Percentiles rank a stretch among this genome's conserved stretches.
Conservation (phyloP, 2,329 filamentous ascomycete genomes). For the Endocalyx cinctus region DNA sequence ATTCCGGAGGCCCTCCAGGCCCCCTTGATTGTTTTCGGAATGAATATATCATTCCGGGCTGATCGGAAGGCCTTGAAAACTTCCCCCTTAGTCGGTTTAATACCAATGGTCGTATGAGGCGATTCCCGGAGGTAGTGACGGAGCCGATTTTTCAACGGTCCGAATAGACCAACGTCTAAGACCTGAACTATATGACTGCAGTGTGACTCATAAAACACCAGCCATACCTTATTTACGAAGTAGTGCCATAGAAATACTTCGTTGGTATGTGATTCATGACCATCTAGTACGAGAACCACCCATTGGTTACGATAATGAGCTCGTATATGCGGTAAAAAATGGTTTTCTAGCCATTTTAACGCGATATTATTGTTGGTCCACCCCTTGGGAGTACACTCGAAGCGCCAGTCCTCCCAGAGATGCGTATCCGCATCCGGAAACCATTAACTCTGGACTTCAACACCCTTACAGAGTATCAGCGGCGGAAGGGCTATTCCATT, state of each 20-base stretch:
- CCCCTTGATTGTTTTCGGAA: background rate
- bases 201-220: constrained; percentile 4
- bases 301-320: constrained; percentile 1
- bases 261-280: no score
- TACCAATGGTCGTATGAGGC: background rate
- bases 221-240: no score
- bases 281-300: constrained; percentile 2
- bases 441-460: constrained; percentile 2
- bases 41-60: background rate
- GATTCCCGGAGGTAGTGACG: background rate
- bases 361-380: constrained; percentile 2
- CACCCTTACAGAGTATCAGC: background rate
- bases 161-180: constrained; percentile 3
- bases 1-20: constrained; percentile 2
- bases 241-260: no score
- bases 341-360: background rate
- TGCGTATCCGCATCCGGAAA: constrained; percentile 1
- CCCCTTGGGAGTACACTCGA: constrained; percentile 1
- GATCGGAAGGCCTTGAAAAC: background rate
- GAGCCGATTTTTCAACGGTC: constrained; percentile 2
- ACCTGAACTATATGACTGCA: constrained; percentile 2
- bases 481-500: background rate
- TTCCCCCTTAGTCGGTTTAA: background rate
- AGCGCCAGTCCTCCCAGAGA: constrained; percentile 2
- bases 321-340: constrained; percentile 3